Base-by-base conservation (phyloP, 495 filamentous ascomycete genomes). In the Peziza echinospora region DNA sequence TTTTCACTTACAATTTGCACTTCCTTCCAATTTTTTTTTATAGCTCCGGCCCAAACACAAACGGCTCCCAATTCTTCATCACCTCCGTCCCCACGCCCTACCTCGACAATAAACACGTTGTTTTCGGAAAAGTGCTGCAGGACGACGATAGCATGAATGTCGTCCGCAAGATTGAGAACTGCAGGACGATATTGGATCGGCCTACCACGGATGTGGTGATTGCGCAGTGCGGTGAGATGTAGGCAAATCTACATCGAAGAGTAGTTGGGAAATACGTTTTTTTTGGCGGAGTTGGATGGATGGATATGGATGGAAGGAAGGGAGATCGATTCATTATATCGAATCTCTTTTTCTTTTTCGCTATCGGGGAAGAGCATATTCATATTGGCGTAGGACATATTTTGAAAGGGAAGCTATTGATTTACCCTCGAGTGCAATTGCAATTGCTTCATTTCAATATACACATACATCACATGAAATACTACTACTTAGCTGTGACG, bases 61-160 rank as follows among this genome's bases (percentile, higher is more conserved):
- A 96, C 60, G 91, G 91, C 11, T 86, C 76, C 47, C 91, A 96
- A 61, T 97, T 97, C 65, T 97, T 97, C 67, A 87, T 96, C 63
- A 93, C 83, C 2, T 85, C 80, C 0, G 79, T 78, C 9, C 66
- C 80, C 4, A 82, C 85, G 0, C 82, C 84, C 1, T 92, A 87
- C 59, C 65, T 97, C n/a, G 82, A 96, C 61, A 73, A 72, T 52
- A 93, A 93, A 62, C 91, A 97, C 58, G 86, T 96, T 37, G 85
- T 94, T 1, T 96, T 96, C 57, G 91, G 89, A 22, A 76, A 79
- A 58, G 87, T 97, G 1, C 67, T 85, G 41, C 81, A 84, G 40
- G 21, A 43, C 11, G 41, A 17, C 7, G 53, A 60, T 22, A 86
- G 89, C 26, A 78, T 94, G 71, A 84, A 96, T 28, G 75, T 93